Evolutionary conservation across 495 filamentous ascomycete genomes (phyloP), one percentile per base, ranked within the genome.

Genomic region (Xeromyces bisporus): DNA sequence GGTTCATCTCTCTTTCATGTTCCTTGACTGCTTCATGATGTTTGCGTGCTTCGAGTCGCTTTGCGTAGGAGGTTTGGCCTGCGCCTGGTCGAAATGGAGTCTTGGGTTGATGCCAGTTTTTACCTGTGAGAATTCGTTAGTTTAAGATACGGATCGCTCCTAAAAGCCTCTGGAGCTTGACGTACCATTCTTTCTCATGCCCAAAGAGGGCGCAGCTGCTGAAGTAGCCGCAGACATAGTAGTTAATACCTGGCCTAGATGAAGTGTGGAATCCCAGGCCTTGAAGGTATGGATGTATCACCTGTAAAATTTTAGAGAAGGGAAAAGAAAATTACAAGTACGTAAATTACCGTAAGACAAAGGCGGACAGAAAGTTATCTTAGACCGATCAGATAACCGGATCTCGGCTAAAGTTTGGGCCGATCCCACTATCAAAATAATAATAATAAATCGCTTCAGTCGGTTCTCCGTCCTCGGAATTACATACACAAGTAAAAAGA

Each of bases 1-100:
- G 80, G 58, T 89, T 93, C 75, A 97, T 75, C 48, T 93, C 85
- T 47, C 76, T 80, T 55, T 96, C 89, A 34, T 76, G 79, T 12
- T 84, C 78, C 58, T 93, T 97, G 37, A 77, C 69, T 2, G 77
- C 71, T 1, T 73, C 65, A 34, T 75, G 59, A 5, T 73, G 68
- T 33, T 69, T 69, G 30, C 77, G 67, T 23, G 66, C 51, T 41
- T 71, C 71, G 18, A 69, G 51, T 23, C 87, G 75, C 48, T 83
- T 73, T 37, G 75, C 72, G 50, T 78, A 97, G 0, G 82, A 73
- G 10, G 69, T 80, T 42, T 81, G 59, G 15, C 80, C 80, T 6
- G 74, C 67, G 24, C 53, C 74, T 2, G 82, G 87, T 5, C 89
- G 81, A 53, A 97, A 96, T n/a, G 87, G 72, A 31, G 75, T 75